Evolutionary conservation across 75 land plant genomes (phyloP).

Genomic region (Cupressus sempervirens): DNA sequence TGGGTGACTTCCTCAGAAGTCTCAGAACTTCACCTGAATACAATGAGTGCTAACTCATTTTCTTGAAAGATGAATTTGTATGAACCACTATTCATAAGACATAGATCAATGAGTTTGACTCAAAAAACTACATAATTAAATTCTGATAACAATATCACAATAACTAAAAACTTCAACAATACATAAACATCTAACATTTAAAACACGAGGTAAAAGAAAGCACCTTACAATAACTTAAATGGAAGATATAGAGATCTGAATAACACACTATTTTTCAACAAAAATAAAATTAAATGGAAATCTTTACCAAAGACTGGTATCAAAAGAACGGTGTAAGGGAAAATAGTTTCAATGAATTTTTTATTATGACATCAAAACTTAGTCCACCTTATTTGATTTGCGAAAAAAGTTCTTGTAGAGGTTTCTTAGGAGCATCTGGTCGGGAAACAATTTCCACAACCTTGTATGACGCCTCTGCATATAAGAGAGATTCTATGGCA

Average conservation of each 20-base stretch:
- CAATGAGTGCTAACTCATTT: too few relatives aligned
- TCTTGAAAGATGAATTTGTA: too few relatives aligned
- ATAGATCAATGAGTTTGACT: too few relatives aligned
- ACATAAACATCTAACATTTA: neutral
- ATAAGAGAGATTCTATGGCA: constrained; percentile 73
- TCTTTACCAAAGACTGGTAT: neutral
- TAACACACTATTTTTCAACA: neutral
- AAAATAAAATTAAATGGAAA: neutral
- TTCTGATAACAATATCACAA: too few relatives aligned
- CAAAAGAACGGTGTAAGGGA: neutral
- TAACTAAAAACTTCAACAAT: neutral
- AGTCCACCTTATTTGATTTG: constrained; percentile 26
- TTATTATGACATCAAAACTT: neutral
- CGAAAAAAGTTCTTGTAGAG: constrained; percentile 63
- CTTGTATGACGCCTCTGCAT: constrained; percentile 73
- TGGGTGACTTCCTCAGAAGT: too few relatives aligned
- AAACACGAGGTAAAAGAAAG: neutral
- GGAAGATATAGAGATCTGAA: neutral
- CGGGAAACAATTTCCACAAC: constrained; percentile 82
- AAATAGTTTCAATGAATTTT: neutral
- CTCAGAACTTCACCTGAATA: too few relatives aligned
- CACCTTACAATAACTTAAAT: neutral
- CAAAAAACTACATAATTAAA: too few relatives aligned
- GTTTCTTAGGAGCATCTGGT: constrained; percentile 55
- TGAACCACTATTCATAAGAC: too few relatives aligned